These are phyloP conservation scores for Penicillium arizonense DNA, from an alignment of 495 filamentous ascomycete species.

Conservation along the genomic window DNA sequence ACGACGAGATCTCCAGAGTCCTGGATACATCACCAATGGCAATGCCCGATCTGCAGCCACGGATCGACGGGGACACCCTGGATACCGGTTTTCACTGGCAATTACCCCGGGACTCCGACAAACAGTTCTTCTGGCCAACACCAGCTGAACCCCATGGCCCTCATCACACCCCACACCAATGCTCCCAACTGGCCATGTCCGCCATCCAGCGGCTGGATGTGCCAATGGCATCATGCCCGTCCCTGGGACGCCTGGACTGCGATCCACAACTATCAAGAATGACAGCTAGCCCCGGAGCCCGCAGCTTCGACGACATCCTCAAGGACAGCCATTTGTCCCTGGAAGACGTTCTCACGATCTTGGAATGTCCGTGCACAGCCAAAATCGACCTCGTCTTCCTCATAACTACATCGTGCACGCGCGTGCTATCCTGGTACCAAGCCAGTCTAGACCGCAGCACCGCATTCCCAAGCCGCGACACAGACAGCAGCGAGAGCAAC, in stretches of 20 bases:
- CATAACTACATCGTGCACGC: slow-evolving; percentile 2
- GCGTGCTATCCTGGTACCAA: slow-evolving; percentile 6
- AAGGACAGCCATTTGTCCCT: slow-evolving; percentile 6
- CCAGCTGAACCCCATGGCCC: background rate
- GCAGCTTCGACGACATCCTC: slow-evolving; percentile 8
- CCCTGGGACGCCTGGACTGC: background rate
- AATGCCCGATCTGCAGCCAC: background rate
- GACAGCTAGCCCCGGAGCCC: background rate
- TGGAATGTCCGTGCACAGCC: slow-evolving; percentile 3
- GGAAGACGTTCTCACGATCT: slow-evolving; percentile 3
- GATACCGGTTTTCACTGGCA: background rate
- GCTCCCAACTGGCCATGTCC: slow-evolving; percentile 6
- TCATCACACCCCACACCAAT: slow-evolving; percentile 1
- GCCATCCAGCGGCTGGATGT: slow-evolving; percentile 4
- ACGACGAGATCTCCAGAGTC: background rate
- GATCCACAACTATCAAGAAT: background rate
- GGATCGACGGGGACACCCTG: background rate
- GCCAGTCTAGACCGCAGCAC: slow-evolving; percentile 8
- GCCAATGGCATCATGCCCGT: slow-evolving; percentile 2
- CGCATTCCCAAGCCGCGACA: background rate
- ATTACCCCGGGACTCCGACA: background rate
- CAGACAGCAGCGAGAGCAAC: slow-evolving; percentile 1
- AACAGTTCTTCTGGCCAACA: background rate
- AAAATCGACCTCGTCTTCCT: slow-evolving; percentile 6
- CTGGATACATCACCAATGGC: background rate